phyloP scores from a whole-genome alignment of 2,329 filamentous ascomycete genomes.

The Aspergillus quadrilineatus region DNA sequence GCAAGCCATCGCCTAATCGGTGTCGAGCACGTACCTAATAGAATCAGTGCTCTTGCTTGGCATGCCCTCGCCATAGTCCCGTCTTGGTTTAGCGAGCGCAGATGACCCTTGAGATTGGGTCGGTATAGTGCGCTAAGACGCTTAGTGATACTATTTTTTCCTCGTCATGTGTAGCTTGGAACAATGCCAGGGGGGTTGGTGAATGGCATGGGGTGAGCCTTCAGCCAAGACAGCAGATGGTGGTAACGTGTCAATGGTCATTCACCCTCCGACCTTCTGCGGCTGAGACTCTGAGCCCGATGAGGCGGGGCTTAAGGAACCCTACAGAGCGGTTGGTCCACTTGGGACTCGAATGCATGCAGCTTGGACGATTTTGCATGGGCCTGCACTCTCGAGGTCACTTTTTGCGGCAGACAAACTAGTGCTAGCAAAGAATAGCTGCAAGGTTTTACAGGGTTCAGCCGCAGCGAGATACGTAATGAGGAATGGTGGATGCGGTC shows the following conservation, averaged over 20 bases:
- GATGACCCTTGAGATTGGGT: not conserved
- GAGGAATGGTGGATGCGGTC: not conserved
- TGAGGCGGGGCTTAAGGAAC: conserved; percentile 7
- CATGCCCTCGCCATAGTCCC: not conserved
- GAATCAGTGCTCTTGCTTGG: not conserved
- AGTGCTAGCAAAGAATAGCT: not conserved
- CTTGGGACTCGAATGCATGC: conserved; percentile 9
- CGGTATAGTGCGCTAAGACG: conserved; percentile 1
- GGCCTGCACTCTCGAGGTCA: not conserved
- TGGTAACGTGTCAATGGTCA: conserved; percentile 7
- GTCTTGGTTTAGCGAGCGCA: not conserved
- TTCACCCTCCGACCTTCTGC: conserved; percentile 1
- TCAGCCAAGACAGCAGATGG: not conserved
- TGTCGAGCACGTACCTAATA: conserved; percentile 7
- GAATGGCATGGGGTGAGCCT: not conserved
- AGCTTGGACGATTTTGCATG: conserved; percentile 2
- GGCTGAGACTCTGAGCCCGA: conserved; percentile 10
- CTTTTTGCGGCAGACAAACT: not conserved
- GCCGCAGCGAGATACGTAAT: conserved; percentile 2
- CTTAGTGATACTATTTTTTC: conserved; percentile 7
- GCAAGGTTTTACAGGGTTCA: conserved; percentile 1
- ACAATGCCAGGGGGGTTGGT: not conserved
- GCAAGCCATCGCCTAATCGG: conserved; percentile 3
- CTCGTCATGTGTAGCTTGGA: not conserved
- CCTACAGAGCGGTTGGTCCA: conserved; percentile 5